These are phyloP conservation scores for Aspergillus cavernicola DNA, from an alignment of 495 filamentous ascomycete genomes.

Conservation along the genomic window DNA sequence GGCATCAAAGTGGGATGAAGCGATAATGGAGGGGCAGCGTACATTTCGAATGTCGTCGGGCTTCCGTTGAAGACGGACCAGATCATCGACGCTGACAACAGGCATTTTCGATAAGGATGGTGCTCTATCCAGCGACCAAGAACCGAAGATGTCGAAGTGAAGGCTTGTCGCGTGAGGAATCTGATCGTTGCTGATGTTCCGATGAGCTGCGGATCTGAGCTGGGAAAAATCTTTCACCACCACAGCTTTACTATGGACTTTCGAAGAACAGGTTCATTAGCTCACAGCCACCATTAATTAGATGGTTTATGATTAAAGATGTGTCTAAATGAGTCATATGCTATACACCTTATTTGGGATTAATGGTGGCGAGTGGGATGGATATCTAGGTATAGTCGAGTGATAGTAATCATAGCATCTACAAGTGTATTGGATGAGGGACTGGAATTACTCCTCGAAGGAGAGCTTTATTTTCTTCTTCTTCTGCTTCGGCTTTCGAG, in stretches of 20 bases:
- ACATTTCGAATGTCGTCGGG: constrained; percentile 88
- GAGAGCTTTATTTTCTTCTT: constrained; percentile 48
- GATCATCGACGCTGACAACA: constrained; percentile 80
- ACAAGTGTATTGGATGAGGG: no score
- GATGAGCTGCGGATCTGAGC: constrained; percentile 11
- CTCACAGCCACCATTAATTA: not conserved
- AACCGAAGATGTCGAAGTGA: constrained; percentile 4
- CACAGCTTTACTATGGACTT: not conserved
- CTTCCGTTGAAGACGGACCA: constrained; percentile 78
- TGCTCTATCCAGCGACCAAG: constrained; percentile 14
- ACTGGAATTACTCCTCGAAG: constrained; percentile 39
- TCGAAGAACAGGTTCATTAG: not conserved
- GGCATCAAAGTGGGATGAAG: constrained; percentile 32
- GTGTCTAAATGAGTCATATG: no score
- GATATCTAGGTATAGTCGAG: no score
- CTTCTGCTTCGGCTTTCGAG: constrained; percentile 39
- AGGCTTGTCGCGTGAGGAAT: constrained; percentile 5
- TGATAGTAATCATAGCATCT: no score
- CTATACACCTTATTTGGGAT: not conserved
- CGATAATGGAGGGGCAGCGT: constrained; percentile 34
- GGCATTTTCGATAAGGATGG: constrained; percentile 61
- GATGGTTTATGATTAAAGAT: no score
- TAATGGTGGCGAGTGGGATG: not conserved
- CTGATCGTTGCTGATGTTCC: constrained; percentile 10
- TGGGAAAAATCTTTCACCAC: constrained; percentile 13